Percentiles rank a stretch among this genome's conserved stretches.
These are phyloP conservation scores for Turritis glabra DNA, from an alignment of 345 rosid genomes.

Conservation along the genomic window DNA sequence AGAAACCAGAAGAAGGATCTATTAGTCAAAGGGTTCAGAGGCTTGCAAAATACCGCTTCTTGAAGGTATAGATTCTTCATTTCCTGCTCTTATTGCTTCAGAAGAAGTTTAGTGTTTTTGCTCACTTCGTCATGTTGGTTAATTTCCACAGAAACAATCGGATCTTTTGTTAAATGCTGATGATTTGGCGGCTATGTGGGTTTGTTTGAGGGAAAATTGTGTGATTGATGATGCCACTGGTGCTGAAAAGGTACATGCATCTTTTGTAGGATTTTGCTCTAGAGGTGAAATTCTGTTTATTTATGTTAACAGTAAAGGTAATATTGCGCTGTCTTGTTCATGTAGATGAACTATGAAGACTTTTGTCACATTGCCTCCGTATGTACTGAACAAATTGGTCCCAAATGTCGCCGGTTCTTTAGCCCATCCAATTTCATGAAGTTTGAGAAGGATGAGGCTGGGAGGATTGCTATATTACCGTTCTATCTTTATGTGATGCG, in stretches of 20 bases:
- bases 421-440: constrained; percentile 99
- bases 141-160: constrained; percentile 83
- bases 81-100: background rate
- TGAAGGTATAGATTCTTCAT: constrained; percentile 56
- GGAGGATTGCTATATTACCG: constrained; percentile 96
- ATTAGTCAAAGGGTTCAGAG: constrained; percentile 92
- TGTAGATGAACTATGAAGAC: constrained; percentile 98
- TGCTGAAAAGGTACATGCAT: constrained; percentile 83
- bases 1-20: constrained; percentile 99
- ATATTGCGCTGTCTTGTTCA: constrained; percentile 14
- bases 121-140: constrained; percentile 8
- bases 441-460: constrained; percentile 98
- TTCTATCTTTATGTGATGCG: constrained; percentile 99
- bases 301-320: constrained; percentile 11
- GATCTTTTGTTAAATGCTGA: constrained; percentile 94
- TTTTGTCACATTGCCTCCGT: constrained; percentile 98
- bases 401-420: constrained; percentile 94
- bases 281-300: constrained; percentile 14
- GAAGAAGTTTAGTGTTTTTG: constrained; percentile 1
- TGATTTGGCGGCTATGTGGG: constrained; percentile 99
- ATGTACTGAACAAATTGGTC: constrained; percentile 97
- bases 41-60: constrained; percentile 90
- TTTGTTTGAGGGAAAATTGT: constrained; percentile 96
- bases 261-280: background rate
- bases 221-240: constrained; percentile 98